Base-by-base conservation (phyloP, 768 basidiomycete genomes). In the Suillus occidentalis region DNA sequence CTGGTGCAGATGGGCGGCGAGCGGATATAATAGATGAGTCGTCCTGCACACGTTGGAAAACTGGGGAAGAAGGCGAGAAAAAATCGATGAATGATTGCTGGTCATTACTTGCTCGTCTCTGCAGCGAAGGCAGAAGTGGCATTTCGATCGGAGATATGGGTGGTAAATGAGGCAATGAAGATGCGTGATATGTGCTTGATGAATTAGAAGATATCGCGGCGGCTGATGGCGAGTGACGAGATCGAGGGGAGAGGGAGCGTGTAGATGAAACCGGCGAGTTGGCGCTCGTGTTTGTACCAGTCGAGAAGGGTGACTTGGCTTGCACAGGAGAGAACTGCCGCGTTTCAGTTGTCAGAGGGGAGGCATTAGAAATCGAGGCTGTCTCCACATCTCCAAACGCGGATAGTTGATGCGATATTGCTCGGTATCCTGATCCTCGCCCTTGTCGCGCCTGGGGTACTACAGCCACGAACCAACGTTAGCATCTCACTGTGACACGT, bases 31-130 rank as follows among this genome's bases (percentile, higher is more conserved):
- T 59, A 42, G 64, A 47, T 3, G 13, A 3, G 18, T 61, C 55
- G 20, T 57, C 63, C 22, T 67, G 1, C 16, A 12, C 37, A 43
- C 63, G 57, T 50, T 60, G 69, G n/a, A 42, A 25, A 49, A 55
- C 52, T 50, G n/a, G 63, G 42, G 56, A 20, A 60, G 72, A 70
- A 66, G 71, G 61, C 20, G 83, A 80, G 58, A 72, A 73, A 56
- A 85, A 72, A 73, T 85, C 82, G 53, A 85, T 83, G 68, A 84
- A 83, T 39, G 84, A 85, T 63, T 76, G 73, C 66, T 71, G 75
- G 66, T 79, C 77, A 73, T 77, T 76, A 78, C 55, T 77, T 31
- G 68, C 49, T 22, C 58, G 57, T 56, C 67, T 69, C 60, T 66
- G 64, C 28, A 60, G 63, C 62, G 65, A 61, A 68, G 67, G 63